Evolutionary conservation across 768 basidiomycete species (phyloP), one percentile per base, ranked within the genome.

Genomic region (Kwoniella bestiolae): DNA sequence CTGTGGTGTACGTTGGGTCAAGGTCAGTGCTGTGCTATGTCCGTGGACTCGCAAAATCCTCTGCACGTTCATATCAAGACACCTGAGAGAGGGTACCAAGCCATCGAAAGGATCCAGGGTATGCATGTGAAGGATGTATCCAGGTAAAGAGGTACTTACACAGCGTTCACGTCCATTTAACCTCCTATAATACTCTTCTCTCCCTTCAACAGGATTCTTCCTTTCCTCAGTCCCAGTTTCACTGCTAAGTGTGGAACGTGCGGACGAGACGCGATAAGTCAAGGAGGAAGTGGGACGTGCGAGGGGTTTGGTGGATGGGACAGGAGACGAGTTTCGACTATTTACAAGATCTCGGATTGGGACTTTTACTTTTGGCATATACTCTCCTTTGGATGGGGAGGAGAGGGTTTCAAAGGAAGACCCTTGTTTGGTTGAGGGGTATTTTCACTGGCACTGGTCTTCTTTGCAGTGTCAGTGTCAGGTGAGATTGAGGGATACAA

Each of bases 301-400:
- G 16, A n/a, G 6, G 2, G 52, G 32, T 55, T 35, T 55, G 16
- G 29, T 35, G 32, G 9, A 55, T 55, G 52, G 52, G 16, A 34
- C 32, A 55, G 52, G 52, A 34, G 52, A 55, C 32, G 11, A 21
- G 23, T 55, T 35, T 7, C n/a, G 52, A 55, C 52, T 55, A 55
- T 55, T 23, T 35, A 55, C 52, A 55, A 55, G 52, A 55, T 55
- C 52, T 55, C 11, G 2, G n/a, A 55, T 11, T 9, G 52, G 8
- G 6, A 55, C 23, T 38, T 34, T 16, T 12, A 28, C 18, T 0
- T 29, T 55, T 18, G 29, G 32, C 52, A 55, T 55, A 55, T 18
- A 55, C 5, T 41, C 2, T 2, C 38, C 38, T 41, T 1, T 41
- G 38, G 18, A 41, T 3, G 11, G 38, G 11, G 38, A 41, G 18